A percentile compares a stretch with the other conserved stretches of the same genome.
Conservation (phyloP, 306 rosid species). For the Citrullus mucosospermus region DNA sequence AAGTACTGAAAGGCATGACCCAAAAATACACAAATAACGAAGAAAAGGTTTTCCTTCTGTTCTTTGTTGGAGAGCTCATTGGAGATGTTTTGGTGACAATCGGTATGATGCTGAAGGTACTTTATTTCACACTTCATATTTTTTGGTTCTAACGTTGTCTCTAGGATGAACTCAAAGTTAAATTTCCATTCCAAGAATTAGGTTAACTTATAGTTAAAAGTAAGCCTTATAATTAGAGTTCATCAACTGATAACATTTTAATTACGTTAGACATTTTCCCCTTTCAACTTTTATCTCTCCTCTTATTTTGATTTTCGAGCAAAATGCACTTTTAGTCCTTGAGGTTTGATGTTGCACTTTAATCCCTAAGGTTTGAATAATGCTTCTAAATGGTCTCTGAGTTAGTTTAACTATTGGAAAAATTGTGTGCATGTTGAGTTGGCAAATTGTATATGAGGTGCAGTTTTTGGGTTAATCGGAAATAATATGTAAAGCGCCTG, state of each 20-base stretch:
- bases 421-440: too few species aligned
- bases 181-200: neutral
- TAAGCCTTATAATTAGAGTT: neutral
- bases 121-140: neutral
- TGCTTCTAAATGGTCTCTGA: too few species aligned
- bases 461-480: too few species aligned
- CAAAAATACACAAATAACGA: constrained; percentile 43
- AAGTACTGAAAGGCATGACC: constrained; percentile 56
- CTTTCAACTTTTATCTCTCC: too few species aligned
- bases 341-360: too few species aligned
- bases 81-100: constrained; percentile 43
- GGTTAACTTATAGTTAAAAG: neutral
- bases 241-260: neutral
- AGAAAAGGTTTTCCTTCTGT: constrained; percentile 42
- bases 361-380: too few species aligned
- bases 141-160: neutral
- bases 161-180: neutral
- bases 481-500: too few species aligned
- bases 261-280: neutral
- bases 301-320: too few species aligned
- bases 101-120: constrained; percentile 54
- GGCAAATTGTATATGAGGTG: too few species aligned
- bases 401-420: too few species aligned
- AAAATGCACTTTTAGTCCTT: too few species aligned
- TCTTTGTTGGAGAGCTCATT: constrained; percentile 65